A percentile compares a stretch with the other conserved stretches of the same genome.
Conservation (phyloP, 441 rosid genomes). For the Brassica hybrid region DNA sequence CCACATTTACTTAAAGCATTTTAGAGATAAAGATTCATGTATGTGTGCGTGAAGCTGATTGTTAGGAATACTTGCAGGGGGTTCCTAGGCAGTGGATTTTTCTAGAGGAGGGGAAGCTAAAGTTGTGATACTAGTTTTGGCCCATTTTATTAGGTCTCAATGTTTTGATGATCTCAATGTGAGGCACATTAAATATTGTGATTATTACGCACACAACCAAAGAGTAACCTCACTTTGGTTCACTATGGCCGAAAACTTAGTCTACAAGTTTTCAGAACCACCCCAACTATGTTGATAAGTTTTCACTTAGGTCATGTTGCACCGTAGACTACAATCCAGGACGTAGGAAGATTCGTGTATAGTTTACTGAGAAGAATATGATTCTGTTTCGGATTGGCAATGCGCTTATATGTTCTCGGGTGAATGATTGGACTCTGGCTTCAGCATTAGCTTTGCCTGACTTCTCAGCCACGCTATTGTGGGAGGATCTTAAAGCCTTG, state of each 20-base stretch:
- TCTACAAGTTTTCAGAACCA: conserved; percentile 7
- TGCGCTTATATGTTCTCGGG: not conserved
- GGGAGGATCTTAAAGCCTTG: not conserved
- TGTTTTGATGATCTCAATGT: conserved; percentile 12
- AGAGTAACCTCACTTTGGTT: conserved; percentile 10
- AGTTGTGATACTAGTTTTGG: conserved; percentile 2
- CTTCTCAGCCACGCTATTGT: not conserved
- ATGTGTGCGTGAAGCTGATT: conserved; percentile 12
- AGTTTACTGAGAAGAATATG: not conserved
- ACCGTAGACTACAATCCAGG: not conserved
- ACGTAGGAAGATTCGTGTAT: not conserved
- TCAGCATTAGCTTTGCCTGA: not conserved
- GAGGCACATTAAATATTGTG: not conserved
- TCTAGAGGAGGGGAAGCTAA: conserved; percentile 10
- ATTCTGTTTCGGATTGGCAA: not conserved
- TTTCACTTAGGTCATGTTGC: conserved; percentile 1
- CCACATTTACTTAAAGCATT: not conserved
- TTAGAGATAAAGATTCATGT: not conserved
- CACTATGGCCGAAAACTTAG: not conserved
- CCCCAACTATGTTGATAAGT: not conserved
- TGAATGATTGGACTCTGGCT: not conserved
- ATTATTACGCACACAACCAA: not conserved
- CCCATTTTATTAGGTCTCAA: conserved; percentile 2
- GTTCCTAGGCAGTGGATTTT: conserved; percentile 63
- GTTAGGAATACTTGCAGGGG: conserved; percentile 53